Evolutionary conservation across 2,329 filamentous ascomycete species (phyloP).

Genomic region (Sporothrix euskadiensis): DNA sequence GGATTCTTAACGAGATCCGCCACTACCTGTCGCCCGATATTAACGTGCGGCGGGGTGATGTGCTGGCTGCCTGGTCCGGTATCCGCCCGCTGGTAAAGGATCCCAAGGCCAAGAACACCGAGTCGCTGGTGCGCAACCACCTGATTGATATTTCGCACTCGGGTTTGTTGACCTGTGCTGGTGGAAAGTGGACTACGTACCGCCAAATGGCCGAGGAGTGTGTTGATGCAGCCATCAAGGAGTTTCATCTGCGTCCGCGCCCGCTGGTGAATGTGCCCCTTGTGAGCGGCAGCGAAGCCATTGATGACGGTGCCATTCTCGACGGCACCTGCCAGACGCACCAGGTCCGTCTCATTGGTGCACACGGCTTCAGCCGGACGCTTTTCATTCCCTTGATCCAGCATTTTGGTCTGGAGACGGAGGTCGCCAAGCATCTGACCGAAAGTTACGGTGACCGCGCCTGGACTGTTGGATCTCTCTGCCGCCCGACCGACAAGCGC

Average conservation of each 20-base stretch:
- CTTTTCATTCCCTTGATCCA: slow-evolving; percentile 95
- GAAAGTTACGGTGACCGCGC: slow-evolving; percentile 88
- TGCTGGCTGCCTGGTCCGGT: slow-evolving; percentile 75
- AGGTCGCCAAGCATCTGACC: slow-evolving; percentile 87
- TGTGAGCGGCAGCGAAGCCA: slow-evolving; percentile 64
- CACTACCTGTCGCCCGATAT: slow-evolving; percentile 75
- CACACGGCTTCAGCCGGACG: slow-evolving; percentile 77
- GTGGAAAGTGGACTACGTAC: slow-evolving; percentile 87
- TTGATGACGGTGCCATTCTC: slow-evolving; percentile 70
- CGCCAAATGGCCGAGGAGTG: slow-evolving; percentile 85
- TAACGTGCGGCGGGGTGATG: slow-evolving; percentile 70
- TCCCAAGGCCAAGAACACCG: slow-evolving; percentile 77
- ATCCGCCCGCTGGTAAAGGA: slow-evolving; percentile 79
- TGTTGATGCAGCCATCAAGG: slow-evolving; percentile 72
- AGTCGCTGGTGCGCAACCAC: slow-evolving; percentile 80
- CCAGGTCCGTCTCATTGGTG: slow-evolving; percentile 69
- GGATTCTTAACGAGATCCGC: slow-evolving; percentile 76
- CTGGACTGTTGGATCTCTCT: slow-evolving; percentile 85
- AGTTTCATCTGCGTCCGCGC: slow-evolving; percentile 60
- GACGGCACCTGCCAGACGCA: slow-evolving; percentile 76
- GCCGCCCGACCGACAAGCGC: slow-evolving; percentile 72
- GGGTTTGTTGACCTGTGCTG: slow-evolving; percentile 75
- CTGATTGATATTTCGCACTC: slow-evolving; percentile 72
- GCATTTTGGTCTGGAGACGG: slow-evolving; percentile 88
- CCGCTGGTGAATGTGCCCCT: slow-evolving; percentile 54